Conservation (phyloP, 148 eudicot species). For the Talinum fruticosum region DNA sequence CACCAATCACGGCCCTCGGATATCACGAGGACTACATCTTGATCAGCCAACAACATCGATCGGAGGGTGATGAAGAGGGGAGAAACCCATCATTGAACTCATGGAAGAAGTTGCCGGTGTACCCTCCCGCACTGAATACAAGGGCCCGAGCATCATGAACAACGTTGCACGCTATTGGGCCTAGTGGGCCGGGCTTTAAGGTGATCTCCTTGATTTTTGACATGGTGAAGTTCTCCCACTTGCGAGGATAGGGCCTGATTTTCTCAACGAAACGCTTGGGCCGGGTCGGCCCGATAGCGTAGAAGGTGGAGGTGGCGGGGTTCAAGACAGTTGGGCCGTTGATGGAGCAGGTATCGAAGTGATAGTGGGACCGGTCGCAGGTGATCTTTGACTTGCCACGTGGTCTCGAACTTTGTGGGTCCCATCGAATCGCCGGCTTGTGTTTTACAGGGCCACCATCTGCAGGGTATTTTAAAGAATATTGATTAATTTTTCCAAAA, state of each 20-base stretch:
- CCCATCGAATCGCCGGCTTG: slow-evolving; percentile 14
- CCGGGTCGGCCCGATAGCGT: slow-evolving; percentile 30
- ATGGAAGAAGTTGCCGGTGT: slow-evolving; percentile 47
- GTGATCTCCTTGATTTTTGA: slow-evolving; percentile 27
- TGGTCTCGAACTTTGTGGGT: slow-evolving; percentile 15
- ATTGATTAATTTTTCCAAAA: too few species aligned
- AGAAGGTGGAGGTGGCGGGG: slow-evolving; percentile 35
- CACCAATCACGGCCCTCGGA: slow-evolving; percentile 31
- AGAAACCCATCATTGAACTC: slow-evolving; percentile 45
- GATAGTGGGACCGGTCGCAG: slow-evolving; percentile 48
- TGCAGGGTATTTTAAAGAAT: background rate
- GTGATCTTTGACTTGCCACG: slow-evolving; percentile 19
- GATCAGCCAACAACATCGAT: slow-evolving; percentile 21
- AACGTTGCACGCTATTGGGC: slow-evolving; percentile 29
- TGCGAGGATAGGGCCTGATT: slow-evolving; percentile 51
- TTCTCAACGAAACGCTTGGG: slow-evolving; percentile 20
- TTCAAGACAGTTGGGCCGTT: slow-evolving; percentile 42
- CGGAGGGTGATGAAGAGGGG: slow-evolving; percentile 40
- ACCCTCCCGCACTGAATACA: slow-evolving; percentile 40
- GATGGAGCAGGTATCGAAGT: slow-evolving; percentile 45
- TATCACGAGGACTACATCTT: slow-evolving; percentile 34
- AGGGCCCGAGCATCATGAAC: slow-evolving; percentile 32
- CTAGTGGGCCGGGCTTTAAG: slow-evolving; percentile 28
- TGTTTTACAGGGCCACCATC: background rate
- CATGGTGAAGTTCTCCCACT: slow-evolving; percentile 37